Evolutionary conservation across 2,329 filamentous ascomycete genomes (phyloP), one percentile per base, ranked within the genome.

Genomic region (Raffaelea arxii): DNA sequence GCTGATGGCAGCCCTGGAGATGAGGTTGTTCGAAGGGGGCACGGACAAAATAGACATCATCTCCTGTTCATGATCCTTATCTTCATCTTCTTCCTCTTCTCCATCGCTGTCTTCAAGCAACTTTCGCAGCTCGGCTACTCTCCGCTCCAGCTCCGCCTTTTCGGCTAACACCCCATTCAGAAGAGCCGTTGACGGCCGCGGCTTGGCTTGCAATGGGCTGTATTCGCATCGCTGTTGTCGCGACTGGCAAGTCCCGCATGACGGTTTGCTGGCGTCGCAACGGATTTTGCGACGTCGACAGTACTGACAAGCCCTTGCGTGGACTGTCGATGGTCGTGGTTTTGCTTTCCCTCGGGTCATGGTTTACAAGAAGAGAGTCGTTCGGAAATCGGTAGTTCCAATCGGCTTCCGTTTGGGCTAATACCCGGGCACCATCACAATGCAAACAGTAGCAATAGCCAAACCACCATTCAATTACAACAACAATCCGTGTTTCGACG

Each of bases 151-250:
- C 39, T 36, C 43, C 11, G 40, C 38, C 19, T 36, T 39, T 36
- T 46, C 47, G 4, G 46, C 43, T 11, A 43, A 40, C 19, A 43
- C 43, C 12, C 43, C 47, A 25, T 49, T 49, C 2, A 49, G 43
- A 38, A 49, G 35, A 4, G 47, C 47, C 14, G 43, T 49, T 30
- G 47, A 49, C 30, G 47, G 47, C 39, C 47, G 47, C 10, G 47
- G 47, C 35, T 43, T 46, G 6, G 36, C 47, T 5, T 43, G 47
- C 3, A 32, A 43, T 5, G 46, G 40, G 24, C 46, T 40, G 39
- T 49, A 49, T 40, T 43, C 46, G 47, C 47, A 49, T 14, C 39
- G 46, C 38, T 43, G 47, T 39, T 49, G 46, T 39, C 47, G 46
- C 5, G 22, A 12, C 6, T 32, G 40, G 40, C 47, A 49, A 6